Conservation (phyloP, 208 protist genomes). For the Naegleria gruberi region DNA sequence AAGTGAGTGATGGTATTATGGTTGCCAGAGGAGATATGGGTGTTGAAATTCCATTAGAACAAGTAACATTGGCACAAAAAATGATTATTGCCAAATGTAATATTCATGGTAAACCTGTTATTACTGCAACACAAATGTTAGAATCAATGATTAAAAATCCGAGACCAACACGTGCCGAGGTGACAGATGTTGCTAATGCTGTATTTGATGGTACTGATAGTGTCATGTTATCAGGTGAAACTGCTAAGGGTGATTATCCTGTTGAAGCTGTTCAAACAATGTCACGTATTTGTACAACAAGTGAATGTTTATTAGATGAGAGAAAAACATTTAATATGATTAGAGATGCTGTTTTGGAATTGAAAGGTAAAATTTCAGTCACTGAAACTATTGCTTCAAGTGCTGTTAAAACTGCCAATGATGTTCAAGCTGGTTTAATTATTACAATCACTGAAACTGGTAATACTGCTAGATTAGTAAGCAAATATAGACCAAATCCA, state of each 20-base stretch:
- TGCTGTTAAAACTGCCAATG: conserved; percentile 84
- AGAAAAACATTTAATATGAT: neutral
- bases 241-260: conserved; percentile 92
- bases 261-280: conserved; percentile 89
- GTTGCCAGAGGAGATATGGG: conserved; percentile 73
- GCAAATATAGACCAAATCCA: conserved; percentile 89
- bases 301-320: conserved; percentile 32
- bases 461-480: conserved; percentile 77
- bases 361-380: neutral
- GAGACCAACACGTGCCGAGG: conserved; percentile 96
- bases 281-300: conserved; percentile 65
- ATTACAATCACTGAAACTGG: conserved; percentile 81
- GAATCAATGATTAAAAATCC: conserved; percentile 89
- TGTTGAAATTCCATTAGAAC: conserved; percentile 50
- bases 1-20: conserved; percentile 94
- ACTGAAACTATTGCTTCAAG: conserved; percentile 82
- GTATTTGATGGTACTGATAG: conserved; percentile 96
- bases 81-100: conserved; percentile 97
- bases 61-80: conserved; percentile 75
- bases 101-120: conserved; percentile 91
- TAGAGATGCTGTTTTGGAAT: neutral
- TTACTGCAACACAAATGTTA: conserved; percentile 98
- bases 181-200: conserved; percentile 92
- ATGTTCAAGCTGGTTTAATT: conserved; percentile 72
- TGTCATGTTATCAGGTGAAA: conserved; percentile 98